Evolutionary conservation across 2,329 filamentous ascomycete species (phyloP).

Genomic region (Colletotrichum liriopes): DNA sequence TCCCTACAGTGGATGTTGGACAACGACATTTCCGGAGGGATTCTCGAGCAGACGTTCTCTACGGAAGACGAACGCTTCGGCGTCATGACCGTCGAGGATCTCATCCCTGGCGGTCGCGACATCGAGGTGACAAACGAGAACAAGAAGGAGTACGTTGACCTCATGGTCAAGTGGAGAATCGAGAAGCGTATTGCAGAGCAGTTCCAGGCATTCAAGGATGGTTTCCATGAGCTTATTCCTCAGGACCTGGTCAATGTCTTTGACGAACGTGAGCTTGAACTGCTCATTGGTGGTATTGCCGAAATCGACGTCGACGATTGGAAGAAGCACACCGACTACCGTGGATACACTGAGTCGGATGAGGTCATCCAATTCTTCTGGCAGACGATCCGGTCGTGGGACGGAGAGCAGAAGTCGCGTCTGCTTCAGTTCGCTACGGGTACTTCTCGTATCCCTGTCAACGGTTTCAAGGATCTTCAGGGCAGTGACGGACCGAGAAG

Average conservation of each 20-base stretch:
- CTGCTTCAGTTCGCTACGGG: conserved; percentile 97
- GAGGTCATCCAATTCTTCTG: conserved; percentile 99
- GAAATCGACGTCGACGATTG: conserved; percentile 99
- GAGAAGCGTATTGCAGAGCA: conserved; percentile 98
- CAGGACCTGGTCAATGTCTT: conserved; percentile 98
- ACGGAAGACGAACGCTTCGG: conserved; percentile 98
- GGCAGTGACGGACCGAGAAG: conserved; percentile 94
- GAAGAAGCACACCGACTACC: conserved; percentile 99
- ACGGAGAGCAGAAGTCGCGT: conserved; percentile 97
- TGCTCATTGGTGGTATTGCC: conserved; percentile 98
- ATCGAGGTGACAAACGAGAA: conserved; percentile 99
- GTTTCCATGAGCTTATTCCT: conserved; percentile 97
- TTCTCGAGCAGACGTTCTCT: conserved; percentile 95
- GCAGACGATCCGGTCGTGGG: conserved; percentile 97
- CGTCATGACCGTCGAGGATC: conserved; percentile 92
- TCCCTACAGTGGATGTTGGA: conserved; percentile 98
- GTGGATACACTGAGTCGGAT: conserved; percentile 97
- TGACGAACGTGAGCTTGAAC: conserved; percentile 95
- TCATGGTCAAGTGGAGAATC: conserved; percentile 99
- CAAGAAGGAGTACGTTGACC: conserved; percentile 98
- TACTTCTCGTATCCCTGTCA: conserved; percentile 97
- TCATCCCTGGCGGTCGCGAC: conserved; percentile 90
- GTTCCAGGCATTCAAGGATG: conserved; percentile 97
- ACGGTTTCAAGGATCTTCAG: conserved; percentile 99
- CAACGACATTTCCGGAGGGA: conserved; percentile 93